Evolutionary conservation across 768 basidiomycete genomes (phyloP).

Genomic region (Boletus sp.): DNA sequence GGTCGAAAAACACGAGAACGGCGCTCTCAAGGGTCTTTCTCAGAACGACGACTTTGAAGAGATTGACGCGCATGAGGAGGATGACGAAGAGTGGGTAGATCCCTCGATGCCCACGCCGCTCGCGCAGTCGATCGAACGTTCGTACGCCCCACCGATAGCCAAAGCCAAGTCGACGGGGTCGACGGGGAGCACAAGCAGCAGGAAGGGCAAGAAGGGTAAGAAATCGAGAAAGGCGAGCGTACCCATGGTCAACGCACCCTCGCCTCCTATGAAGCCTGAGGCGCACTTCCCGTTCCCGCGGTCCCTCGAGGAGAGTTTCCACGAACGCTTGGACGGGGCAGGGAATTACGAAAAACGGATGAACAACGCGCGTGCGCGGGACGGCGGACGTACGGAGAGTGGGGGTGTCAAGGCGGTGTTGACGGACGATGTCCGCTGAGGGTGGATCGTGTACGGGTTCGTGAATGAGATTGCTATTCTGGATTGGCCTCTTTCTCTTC

Average conservation of each 20-base stretch:
- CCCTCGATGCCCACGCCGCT: slow-evolving; percentile 49
- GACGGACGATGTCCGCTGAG: slow-evolving; percentile 38
- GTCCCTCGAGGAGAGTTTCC: slow-evolving; percentile 40
- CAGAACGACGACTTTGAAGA: slow-evolving; percentile 29
- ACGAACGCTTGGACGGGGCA: slow-evolving; percentile 21
- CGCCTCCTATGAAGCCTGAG: slow-evolving; percentile 27
- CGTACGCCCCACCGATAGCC: slow-evolving; percentile 28
- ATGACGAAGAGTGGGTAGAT: slow-evolving; percentile 66
- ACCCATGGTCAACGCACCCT: slow-evolving; percentile 40
- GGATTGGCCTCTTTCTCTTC: not conserved
- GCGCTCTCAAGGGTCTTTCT: slow-evolving; percentile 24
- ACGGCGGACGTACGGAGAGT: slow-evolving; percentile 83
- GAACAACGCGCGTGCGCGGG: slow-evolving; percentile 71
- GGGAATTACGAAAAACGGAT: slow-evolving; percentile 50
- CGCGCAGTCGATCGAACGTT: slow-evolving; percentile 22
- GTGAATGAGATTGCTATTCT: slow-evolving; percentile 14
- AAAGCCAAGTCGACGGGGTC: slow-evolving; percentile 29
- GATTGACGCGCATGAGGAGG: slow-evolving; percentile 32
- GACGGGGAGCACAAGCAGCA: slow-evolving; percentile 24
- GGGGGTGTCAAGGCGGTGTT: slow-evolving; percentile 79
- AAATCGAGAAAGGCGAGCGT: slow-evolving; percentile 37
- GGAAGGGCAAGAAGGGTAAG: slow-evolving; percentile 35
- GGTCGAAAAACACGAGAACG: slow-evolving; percentile 21
- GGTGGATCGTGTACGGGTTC: slow-evolving; percentile 4
- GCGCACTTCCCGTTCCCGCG: slow-evolving; percentile 68